Base-by-base conservation (phyloP, 1,284 basidiomycete species). In the Austroboletus niveus region DNA sequence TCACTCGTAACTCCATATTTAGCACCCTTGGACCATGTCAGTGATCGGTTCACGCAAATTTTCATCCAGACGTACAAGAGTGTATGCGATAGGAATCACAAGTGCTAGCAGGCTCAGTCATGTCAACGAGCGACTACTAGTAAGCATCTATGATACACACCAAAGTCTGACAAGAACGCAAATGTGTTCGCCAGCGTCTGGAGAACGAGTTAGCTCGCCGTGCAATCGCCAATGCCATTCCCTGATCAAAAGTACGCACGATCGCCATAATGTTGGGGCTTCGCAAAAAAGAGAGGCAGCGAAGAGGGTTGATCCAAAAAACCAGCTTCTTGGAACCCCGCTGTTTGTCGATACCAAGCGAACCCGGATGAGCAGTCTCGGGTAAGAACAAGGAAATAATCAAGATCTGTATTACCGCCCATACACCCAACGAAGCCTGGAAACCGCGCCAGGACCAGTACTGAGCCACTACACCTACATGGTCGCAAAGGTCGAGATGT, bases 401-500 rank as follows among this genome's bases (percentile, higher is more conserved):
- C 0, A 78, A 27, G 31, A 82, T 71, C 1, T 77, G 73, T 4
- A 78, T 51, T 0, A 77, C 55, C 5, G 78, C 78, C 34, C 73
- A 65, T 0, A 73, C 60, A 2, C 77, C 79, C 3, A 89, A 55
- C 0, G 68, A 60, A 32, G 70, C 68, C 65, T 92, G 88, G 63
- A 87, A 82, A 2, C 77, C 63, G 3, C 88, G 77, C 90, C 90
- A 92, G 0, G 87, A 84, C 38, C 73, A 74, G 55, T 83, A 84
- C 48, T 81, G 69, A 0, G 82, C 72, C 0, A 74, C 69, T 20
- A 73, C 29, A 36, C 81, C 81, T 69, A 15, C 29, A 49, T 20
- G 12, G 14, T 11, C 34, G 4, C 32, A 43, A 29, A 9, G 17
- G 46, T 61, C 29, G 58, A 17, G 1, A 20, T 35, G 4, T 6